A percentile compares a stretch with the other conserved stretches of the same genome.
These are phyloP conservation scores for Pyracantha coccinea DNA, from an alignment of 331 rosid species.

Conservation along the genomic window DNA sequence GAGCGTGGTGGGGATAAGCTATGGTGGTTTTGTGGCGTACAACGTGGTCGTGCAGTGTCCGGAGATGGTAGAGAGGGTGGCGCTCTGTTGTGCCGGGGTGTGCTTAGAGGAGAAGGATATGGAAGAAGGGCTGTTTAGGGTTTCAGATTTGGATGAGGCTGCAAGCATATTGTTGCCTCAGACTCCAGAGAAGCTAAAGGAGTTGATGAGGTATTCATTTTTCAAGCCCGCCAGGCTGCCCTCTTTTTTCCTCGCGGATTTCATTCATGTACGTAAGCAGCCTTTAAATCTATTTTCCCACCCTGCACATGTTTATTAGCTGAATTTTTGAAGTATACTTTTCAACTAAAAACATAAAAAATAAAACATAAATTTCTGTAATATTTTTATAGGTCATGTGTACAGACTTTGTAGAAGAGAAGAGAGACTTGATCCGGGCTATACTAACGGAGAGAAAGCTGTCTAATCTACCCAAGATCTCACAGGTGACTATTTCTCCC, in stretches of 20 bases:
- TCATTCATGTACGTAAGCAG: constrained; percentile 37
- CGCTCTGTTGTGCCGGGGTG: constrained; percentile 56
- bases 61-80: constrained; percentile 43
- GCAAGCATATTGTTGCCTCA: constrained; percentile 56
- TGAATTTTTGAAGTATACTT: not conserved
- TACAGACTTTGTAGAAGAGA: constrained; percentile 35
- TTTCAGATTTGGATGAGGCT: constrained; percentile 56
- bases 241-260: constrained; percentile 53
- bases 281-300: not conserved
- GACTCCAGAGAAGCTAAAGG: constrained; percentile 48
- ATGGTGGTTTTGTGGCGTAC: constrained; percentile 72
- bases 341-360: too few species aligned
- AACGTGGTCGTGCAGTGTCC: constrained; percentile 50
- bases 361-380: too few species aligned
- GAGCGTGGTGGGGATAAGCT: constrained; percentile 70
- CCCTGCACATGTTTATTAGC: not conserved
- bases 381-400: constrained; percentile 53
- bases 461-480: constrained; percentile 46
- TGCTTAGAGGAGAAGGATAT: constrained; percentile 67
- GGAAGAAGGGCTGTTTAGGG: constrained; percentile 45
- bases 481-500: constrained; percentile 27
- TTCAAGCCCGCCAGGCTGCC: constrained; percentile 48
- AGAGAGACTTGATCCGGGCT: constrained; percentile 47
- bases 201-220: constrained; percentile 42
- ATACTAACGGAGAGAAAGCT: constrained; percentile 43